A percentile compares a stretch with the other conserved stretches of the same genome.
Conservation (phyloP, 208 protist genomes). For the Crithidia fasciculata region DNA sequence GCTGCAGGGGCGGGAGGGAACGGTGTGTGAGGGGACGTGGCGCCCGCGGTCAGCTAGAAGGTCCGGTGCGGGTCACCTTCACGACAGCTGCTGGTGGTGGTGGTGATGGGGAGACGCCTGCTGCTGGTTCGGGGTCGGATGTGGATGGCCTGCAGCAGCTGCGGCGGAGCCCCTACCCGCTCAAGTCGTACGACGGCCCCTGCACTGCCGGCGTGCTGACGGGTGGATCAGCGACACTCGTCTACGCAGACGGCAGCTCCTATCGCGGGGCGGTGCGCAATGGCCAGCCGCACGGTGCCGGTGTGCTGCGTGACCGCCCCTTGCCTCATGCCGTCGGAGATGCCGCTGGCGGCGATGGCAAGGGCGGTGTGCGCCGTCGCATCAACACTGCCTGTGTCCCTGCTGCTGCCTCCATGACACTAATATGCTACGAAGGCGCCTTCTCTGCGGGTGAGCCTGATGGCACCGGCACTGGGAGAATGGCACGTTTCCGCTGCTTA, state of each 20-base stretch:
- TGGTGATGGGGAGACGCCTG: not conserved
- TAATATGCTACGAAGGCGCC: slow-evolving; percentile 74
- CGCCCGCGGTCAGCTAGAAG: slow-evolving; percentile 48
- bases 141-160: slow-evolving; percentile 11
- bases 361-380: slow-evolving; percentile 6
- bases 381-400: slow-evolving; percentile 20
- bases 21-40: slow-evolving; percentile 69
- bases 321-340: slow-evolving; percentile 2
- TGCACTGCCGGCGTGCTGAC: slow-evolving; percentile 67
- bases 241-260: slow-evolving; percentile 62
- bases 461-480: slow-evolving; percentile 58
- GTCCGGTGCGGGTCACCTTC: slow-evolving; percentile 36
- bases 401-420: slow-evolving; percentile 15
- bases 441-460: slow-evolving; percentile 74
- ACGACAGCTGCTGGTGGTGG: not conserved
- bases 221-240: slow-evolving; percentile 42
- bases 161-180: slow-evolving; percentile 1
- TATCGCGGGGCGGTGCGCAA: slow-evolving; percentile 68
- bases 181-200: slow-evolving; percentile 66
- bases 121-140: not conserved
- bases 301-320: slow-evolving; percentile 56
- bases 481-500: slow-evolving; percentile 29
- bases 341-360: slow-evolving; percentile 11
- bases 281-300: slow-evolving; percentile 57
- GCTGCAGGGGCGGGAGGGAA: slow-evolving; percentile 42